These are phyloP conservation scores for Carex myosuroides DNA, from an alignment of 176 grass and related monocot species.

Conservation along the genomic window DNA sequence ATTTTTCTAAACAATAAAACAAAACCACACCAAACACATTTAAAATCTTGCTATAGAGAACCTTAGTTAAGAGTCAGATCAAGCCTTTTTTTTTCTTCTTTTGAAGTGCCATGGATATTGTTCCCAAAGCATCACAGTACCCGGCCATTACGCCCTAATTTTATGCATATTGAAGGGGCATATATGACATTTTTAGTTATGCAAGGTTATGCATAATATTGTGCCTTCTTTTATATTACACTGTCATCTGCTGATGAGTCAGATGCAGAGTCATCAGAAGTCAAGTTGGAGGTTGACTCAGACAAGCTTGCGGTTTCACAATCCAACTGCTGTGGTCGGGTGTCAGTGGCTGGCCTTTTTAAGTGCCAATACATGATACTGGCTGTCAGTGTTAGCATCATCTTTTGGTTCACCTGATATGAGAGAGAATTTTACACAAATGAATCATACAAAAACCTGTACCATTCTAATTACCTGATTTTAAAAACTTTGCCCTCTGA, in stretches of 20 bases:
- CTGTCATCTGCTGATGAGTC: conserved; percentile 81
- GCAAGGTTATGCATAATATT: conserved; percentile 2
- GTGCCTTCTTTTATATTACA: conserved; percentile 18
- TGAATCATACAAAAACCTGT: neutral
- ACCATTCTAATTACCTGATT: neutral
- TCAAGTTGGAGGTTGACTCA: conserved; percentile 60
- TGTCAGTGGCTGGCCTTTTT: conserved; percentile 46
- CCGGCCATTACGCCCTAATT: neutral
- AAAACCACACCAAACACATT: conserved; percentile 7
- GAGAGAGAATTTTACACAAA: neutral
- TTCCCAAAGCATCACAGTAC: neutral
- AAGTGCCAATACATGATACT: conserved; percentile 98
- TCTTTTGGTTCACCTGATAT: conserved; percentile 92
- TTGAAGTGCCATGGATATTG: neutral
- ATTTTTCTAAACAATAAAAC: neutral
- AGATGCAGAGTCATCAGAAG: conserved; percentile 77
- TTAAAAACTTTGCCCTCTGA: neutral
- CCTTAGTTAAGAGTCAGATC: neutral
- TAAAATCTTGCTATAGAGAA: neutral
- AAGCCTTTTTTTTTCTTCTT: neutral
- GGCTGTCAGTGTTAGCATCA: conserved; percentile 86
- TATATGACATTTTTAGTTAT: neutral
- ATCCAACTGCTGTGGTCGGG: conserved; percentile 40
- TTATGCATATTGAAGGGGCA: neutral
- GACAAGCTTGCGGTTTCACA: conserved; percentile 56